Conservation (phyloP, 768 basidiomycete genomes). For the Phylloporus arenicola region DNA sequence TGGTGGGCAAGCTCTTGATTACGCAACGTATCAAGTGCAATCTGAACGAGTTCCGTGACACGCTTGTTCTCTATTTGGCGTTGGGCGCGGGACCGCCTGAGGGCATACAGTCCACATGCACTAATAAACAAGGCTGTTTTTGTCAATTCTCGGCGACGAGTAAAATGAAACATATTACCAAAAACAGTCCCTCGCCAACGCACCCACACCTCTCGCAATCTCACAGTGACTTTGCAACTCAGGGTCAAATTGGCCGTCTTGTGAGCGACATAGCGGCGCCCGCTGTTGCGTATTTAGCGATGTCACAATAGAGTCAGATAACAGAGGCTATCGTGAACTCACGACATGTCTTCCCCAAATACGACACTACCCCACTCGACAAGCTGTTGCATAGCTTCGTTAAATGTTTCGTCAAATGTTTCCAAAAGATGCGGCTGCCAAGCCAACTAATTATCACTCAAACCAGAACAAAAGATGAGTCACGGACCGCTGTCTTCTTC, state of each 20-base stretch:
- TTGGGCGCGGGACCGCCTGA: constrained; percentile 38
- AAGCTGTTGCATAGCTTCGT: constrained; percentile 74
- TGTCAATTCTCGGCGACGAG: constrained; percentile 14
- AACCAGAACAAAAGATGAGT: constrained; percentile 5
- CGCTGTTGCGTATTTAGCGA: constrained; percentile 39
- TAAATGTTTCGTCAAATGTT: constrained; percentile 67
- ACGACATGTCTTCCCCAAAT: constrained; percentile 60
- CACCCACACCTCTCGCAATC: constrained; percentile 59
- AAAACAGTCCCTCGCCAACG: constrained; percentile 62
- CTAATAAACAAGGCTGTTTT: constrained; percentile 26
- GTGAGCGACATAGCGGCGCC: constrained; percentile 70
- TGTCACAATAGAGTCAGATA: constrained; percentile 21
- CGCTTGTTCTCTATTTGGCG: constrained; percentile 56
- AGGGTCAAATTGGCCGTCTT: constrained; percentile 61
- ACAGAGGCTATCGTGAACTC: constrained; percentile 34
- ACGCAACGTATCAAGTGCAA: constrained; percentile 72
- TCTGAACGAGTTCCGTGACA: constrained; percentile 69
- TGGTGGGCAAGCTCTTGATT: constrained; percentile 81
- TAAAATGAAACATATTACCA: constrained; percentile 36
- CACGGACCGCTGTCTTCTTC: constrained; percentile 48
- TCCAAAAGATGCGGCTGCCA: constrained; percentile 50
- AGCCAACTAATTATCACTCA: constrained; percentile 17
- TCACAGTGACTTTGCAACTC: constrained; percentile 62
- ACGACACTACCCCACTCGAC: constrained; percentile 69
- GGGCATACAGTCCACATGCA: constrained; percentile 9